These are phyloP conservation scores for Colletotrichum limetticola DNA, from an alignment of 2,329 filamentous ascomycete species.

Conservation along the genomic window DNA sequence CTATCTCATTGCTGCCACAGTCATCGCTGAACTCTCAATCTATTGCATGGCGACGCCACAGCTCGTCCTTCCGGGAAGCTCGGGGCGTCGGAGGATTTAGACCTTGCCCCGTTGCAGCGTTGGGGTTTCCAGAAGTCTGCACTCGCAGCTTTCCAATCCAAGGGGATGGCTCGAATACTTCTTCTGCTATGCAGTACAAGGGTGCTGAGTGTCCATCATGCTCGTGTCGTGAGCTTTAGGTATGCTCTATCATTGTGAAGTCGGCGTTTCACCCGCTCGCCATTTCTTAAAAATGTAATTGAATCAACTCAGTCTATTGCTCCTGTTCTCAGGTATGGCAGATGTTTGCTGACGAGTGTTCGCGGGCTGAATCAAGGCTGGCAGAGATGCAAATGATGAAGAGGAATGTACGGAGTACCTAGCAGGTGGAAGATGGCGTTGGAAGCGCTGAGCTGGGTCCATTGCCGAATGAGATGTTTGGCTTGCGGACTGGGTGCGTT, in stretches of 20 bases:
- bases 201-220: neutral
- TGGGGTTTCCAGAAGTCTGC: neutral
- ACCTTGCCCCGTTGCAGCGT: neutral
- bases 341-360: neutral
- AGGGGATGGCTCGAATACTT: neutral
- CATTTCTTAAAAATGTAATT: neutral
- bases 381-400: neutral
- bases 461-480: neutral
- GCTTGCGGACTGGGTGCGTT: neutral
- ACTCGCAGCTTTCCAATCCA: neutral
- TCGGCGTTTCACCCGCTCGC: neutral
- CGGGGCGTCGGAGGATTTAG: neutral
- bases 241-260: neutral
- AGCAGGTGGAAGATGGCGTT: neutral
- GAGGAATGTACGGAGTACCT: neutral
- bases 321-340: neutral
- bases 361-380: neutral
- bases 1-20: neutral
- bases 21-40: neutral
- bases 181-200: neutral
- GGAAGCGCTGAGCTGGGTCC: neutral
- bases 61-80: conserved; percentile 9
- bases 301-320: neutral
- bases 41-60: neutral
- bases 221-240: neutral